Conservation (phyloP, 2,329 filamentous ascomycete species). For the Cadophora gregata region DNA sequence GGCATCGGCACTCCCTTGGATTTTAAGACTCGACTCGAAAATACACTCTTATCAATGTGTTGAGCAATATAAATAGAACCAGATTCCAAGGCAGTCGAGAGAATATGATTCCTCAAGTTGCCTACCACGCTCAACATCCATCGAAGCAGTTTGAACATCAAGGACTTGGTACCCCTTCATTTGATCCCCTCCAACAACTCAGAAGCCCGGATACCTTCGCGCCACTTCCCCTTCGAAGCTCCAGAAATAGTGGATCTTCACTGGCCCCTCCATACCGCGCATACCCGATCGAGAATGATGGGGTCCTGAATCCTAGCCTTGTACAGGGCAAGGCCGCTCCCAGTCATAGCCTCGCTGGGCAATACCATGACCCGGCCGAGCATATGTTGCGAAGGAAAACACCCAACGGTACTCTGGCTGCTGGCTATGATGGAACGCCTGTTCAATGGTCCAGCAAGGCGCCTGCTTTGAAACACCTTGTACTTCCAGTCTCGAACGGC, state of each 20-base stretch:
- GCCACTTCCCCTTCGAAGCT: slow-evolving; percentile 40
- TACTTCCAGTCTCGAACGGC: slow-evolving; percentile 64
- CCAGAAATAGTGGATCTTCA: slow-evolving; percentile 36
- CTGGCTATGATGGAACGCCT: slow-evolving; percentile 86
- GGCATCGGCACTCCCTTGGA: slow-evolving; percentile 45
- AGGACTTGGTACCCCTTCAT: slow-evolving; percentile 39
- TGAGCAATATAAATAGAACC: slow-evolving; percentile 28
- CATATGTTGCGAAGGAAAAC: slow-evolving; percentile 90
- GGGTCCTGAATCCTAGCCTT: slow-evolving; percentile 28
- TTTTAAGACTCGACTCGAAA: slow-evolving; percentile 36
- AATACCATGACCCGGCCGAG: slow-evolving; percentile 54
- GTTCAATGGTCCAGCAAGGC: slow-evolving; percentile 75
- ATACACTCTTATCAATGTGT: slow-evolving; percentile 19
- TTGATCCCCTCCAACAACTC: slow-evolving; percentile 33
- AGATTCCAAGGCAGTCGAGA: slow-evolving; percentile 29
- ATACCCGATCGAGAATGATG: slow-evolving; percentile 39
- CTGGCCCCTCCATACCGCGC: slow-evolving; percentile 36
- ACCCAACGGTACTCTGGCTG: slow-evolving; percentile 89
- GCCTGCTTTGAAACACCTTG: slow-evolving; percentile 82
- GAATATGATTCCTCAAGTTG: slow-evolving; percentile 56
- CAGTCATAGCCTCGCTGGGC: slow-evolving; percentile 31
- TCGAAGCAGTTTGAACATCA: slow-evolving; percentile 38
- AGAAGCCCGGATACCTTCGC: slow-evolving; percentile 35
- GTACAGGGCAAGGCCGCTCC: slow-evolving; percentile 20
- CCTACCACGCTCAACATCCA: slow-evolving; percentile 48